Base-by-base conservation (phyloP, 2,329 filamentous ascomycete genomes). In the Penicillium sp. region DNA sequence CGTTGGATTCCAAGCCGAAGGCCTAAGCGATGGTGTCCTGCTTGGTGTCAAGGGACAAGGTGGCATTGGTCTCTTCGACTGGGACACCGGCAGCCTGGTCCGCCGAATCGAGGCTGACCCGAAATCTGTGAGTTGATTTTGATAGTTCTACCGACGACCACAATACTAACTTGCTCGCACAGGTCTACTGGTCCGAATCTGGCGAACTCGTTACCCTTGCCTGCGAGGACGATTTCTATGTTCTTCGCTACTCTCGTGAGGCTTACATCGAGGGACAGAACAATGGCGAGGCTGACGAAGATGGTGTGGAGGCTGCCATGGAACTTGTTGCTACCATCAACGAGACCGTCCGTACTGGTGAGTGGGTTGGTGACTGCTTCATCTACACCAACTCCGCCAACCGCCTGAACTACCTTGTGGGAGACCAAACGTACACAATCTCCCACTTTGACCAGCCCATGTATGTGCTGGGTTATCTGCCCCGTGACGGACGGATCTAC, bases 341-440 rank as follows among this genome's bases (percentile, higher is more conserved):
- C 65, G 93, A 97, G 73, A 88, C 80, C 55, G 90, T 97, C 44
- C 86, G 88, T 56, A 96, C 91, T 18, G 93, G 91, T 59, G 88
- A 95, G 74, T 98, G 93, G 93, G 88, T 98, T 48, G 93, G 93
- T 53, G 93, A 98, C 74, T 95, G 91, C 75, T 95, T 98, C 78
- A 90, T 97, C 68, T 98, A 97, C 79, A 96, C 93, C 47, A 97
- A 95, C 77, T 87, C 81, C 68, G 95, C 90, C 8, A 96, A 97
- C 77, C 87, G 93, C 53, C 78, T 98, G 51, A 97, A 97, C 76
- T 97, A 97, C 74, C 82, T 98, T 24, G 91, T 98, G 11, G 93
- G 93, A 56, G 93, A 97, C 72, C 90, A 97, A 73, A 95, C 90
- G 11, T 96, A 97, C 77, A 96, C 91, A 3, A 87, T 98, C 56